Percentiles rank a stretch among this genome's conserved stretches.
Conservation (phyloP, 371 early-diverging fungal genomes). For the Mucor mucedo region DNA sequence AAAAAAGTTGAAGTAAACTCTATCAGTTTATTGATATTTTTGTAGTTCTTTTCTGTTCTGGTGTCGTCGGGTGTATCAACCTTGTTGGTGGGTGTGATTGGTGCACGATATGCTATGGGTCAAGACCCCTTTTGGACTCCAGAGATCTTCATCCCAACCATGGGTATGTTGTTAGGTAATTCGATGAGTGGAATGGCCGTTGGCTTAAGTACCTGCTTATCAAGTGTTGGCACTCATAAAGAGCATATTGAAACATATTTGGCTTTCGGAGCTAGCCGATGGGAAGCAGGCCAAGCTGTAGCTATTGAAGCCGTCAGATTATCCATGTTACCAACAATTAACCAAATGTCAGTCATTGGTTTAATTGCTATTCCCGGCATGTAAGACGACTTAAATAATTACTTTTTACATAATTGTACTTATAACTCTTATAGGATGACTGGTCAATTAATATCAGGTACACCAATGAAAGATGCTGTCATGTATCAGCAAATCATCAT, state of each 20-base stretch:
- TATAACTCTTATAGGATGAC: slow-evolving; percentile 60
- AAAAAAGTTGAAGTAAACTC: background rate
- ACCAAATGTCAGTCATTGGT: slow-evolving; percentile 84
- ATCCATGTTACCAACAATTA: slow-evolving; percentile 82
- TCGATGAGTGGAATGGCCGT: slow-evolving; percentile 80
- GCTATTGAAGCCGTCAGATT: slow-evolving; percentile 73
- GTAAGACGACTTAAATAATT: slow-evolving; percentile 12
- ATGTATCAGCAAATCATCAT: slow-evolving; percentile 79
- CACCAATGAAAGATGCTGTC: slow-evolving; percentile 76
- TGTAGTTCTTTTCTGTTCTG: slow-evolving; percentile 50
- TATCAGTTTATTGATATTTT: background rate
- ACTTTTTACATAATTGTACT: background rate
- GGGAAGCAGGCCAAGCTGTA: slow-evolving; percentile 78
- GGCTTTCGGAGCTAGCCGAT: slow-evolving; percentile 79
- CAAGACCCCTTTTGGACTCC: slow-evolving; percentile 75
- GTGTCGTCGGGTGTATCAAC: slow-evolving; percentile 52
- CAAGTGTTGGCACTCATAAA: slow-evolving; percentile 50
- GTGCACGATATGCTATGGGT: slow-evolving; percentile 73
- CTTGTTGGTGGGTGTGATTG: slow-evolving; percentile 55
- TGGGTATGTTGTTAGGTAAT: slow-evolving; percentile 88
- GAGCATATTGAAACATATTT: slow-evolving; percentile 77
- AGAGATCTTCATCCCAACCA: slow-evolving; percentile 77
- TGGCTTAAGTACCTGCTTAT: slow-evolving; percentile 64
- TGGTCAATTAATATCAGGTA: slow-evolving; percentile 86
- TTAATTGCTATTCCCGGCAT: slow-evolving; percentile 86